phyloP scores from a whole-genome alignment of 768 basidiomycete species.

The Lactarius pseudohatsudake region DNA sequence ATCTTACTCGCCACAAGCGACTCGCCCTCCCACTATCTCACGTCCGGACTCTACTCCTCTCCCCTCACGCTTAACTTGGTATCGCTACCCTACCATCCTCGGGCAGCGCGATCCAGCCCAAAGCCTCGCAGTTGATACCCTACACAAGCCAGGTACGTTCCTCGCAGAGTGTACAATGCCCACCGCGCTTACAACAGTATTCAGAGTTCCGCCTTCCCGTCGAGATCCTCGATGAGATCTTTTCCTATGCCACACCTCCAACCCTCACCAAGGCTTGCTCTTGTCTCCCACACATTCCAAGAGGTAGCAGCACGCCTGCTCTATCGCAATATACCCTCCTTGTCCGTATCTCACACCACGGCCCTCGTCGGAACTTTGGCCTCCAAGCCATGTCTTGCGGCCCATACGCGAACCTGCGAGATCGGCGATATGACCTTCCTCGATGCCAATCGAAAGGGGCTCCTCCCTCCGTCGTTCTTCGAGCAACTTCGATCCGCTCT shows the following conservation, averaged over 20 bases:
- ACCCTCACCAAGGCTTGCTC: conserved; percentile 22
- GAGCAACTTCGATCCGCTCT: conserved; percentile 30
- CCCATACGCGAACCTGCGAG: conserved; percentile 22
- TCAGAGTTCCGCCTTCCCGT: conserved; percentile 19
- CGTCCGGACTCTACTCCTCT: not conserved
- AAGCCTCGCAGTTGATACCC: not conserved
- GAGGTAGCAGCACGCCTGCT: conserved; percentile 24
- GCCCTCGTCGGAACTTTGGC: conserved; percentile 22
- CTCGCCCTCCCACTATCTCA: not conserved
- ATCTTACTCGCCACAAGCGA: not conserved
- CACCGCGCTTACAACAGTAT: not conserved
- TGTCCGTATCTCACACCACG: conserved; percentile 23
- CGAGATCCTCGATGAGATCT: conserved; percentile 27
- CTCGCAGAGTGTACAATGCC: not conserved
- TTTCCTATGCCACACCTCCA: conserved; percentile 14
- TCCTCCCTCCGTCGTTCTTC: conserved; percentile 22
- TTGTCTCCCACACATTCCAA: conserved; percentile 19
- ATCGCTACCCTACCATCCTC: not conserved
- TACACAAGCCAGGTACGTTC: conserved; percentile 12
- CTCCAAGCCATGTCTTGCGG: conserved; percentile 22
- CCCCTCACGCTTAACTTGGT: conserved; percentile 1
- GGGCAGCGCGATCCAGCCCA: not conserved
- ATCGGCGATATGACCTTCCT: conserved; percentile 23
- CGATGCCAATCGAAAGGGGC: conserved; percentile 15
- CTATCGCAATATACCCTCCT: conserved; percentile 26